A percentile compares a stretch with the other conserved stretches of the same genome.
phyloP scores from a whole-genome alignment of 2,329 filamentous ascomycete genomes.

The Phialophora verrucosa region DNA sequence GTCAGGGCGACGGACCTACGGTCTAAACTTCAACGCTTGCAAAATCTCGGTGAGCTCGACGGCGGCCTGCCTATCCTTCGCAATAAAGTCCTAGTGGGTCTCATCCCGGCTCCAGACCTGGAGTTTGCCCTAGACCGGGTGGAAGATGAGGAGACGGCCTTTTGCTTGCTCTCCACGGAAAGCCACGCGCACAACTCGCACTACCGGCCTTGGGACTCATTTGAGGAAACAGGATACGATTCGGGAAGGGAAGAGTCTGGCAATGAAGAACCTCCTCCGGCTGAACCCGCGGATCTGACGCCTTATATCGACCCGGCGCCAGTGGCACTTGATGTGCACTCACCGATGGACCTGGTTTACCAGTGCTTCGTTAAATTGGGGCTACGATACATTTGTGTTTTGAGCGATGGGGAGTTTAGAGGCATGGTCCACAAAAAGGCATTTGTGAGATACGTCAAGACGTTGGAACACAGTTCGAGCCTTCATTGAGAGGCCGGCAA shows the following conservation, averaged over 20 bases:
- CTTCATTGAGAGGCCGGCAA: constrained; percentile 4
- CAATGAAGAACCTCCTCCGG: constrained; percentile 64
- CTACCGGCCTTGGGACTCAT: constrained; percentile 32
- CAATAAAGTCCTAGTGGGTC: constrained; percentile 77
- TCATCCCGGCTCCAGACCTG: constrained; percentile 92
- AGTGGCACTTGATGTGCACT: constrained; percentile 83
- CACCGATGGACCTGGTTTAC: constrained; percentile 92
- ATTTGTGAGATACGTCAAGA: constrained; percentile 92
- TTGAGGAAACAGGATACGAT: constrained; percentile 37
- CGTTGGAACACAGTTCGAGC: constrained; percentile 65
- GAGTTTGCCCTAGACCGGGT: constrained; percentile 90
- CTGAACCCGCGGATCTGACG: constrained; percentile 82
- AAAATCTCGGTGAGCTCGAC: constrained; percentile 86
- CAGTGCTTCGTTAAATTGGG: constrained; percentile 96
- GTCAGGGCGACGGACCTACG: constrained; percentile 79
- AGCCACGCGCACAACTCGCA: constrained; percentile 52
- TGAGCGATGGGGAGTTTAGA: constrained; percentile 81
- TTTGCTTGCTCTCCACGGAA: constrained; percentile 81
- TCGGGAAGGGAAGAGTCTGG: constrained; percentile 64
- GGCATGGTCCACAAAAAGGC: constrained; percentile 97
- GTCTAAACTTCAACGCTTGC: constrained; percentile 78
- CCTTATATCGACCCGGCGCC: constrained; percentile 91
- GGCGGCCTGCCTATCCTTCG: constrained; percentile 87
- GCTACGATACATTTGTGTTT: constrained; percentile 87
- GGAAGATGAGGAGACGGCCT: constrained; percentile 65